Conservation (phyloP, 2,329 filamentous ascomycete genomes). For the Mycosphaerella sp. region DNA sequence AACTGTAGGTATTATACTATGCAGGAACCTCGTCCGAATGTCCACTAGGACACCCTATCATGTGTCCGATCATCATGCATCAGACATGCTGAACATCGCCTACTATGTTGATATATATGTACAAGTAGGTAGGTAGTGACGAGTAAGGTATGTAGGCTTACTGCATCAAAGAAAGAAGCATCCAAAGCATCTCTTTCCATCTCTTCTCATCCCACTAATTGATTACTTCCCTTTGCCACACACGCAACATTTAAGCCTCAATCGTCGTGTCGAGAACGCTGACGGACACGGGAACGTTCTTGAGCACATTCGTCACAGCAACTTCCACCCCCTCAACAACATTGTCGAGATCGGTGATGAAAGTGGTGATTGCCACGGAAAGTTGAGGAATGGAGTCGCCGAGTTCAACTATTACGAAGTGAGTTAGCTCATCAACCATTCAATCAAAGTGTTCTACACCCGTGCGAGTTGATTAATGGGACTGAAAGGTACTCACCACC, state of each 20-base stretch:
- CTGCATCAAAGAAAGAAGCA: no score
- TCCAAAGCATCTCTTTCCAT: not conserved
- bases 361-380: slow-evolving; percentile 6
- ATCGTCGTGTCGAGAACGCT: slow-evolving; percentile 10
- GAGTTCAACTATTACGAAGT: slow-evolving; percentile 7
- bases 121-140: no score
- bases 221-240: not conserved
- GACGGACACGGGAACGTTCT: slow-evolving; percentile 4
- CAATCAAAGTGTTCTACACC: no score
- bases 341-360: slow-evolving; percentile 13
- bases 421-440: no score
- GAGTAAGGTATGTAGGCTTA: no score
- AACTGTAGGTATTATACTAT: no score
- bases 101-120: no score
- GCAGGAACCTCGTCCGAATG: no score
- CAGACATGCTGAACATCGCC: no score
- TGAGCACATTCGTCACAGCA: slow-evolving; percentile 12
- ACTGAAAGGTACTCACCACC: slow-evolving; percentile 9
- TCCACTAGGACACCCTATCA: no score
- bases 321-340: slow-evolving; percentile 9
- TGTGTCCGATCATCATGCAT: no score
- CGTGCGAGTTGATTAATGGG: no score
- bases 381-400: slow-evolving; percentile 3
- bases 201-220: not conserved
- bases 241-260: not conserved